Conservation (phyloP, 768 basidiomycete genomes). For the Suillus placidus region DNA sequence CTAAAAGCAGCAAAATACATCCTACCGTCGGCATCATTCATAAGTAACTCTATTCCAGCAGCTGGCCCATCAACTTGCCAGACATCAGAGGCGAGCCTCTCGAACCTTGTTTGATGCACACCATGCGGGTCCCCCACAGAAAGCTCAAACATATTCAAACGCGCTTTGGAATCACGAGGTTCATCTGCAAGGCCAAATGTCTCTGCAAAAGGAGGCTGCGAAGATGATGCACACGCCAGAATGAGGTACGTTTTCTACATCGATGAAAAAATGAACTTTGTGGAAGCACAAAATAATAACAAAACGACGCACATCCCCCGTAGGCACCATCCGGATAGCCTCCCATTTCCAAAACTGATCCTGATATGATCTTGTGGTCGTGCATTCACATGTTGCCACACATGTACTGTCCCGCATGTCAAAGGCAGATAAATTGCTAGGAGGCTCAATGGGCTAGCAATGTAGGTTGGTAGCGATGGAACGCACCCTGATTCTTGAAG, state of each 20-base stretch:
- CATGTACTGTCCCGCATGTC: slow-evolving; percentile 54
- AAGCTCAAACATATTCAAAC: slow-evolving; percentile 30
- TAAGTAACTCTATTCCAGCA: slow-evolving; percentile 46
- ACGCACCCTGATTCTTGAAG: slow-evolving; percentile 70
- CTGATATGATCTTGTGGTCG: slow-evolving; percentile 6
- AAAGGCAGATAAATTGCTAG: slow-evolving; percentile 57
- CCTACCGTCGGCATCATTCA: slow-evolving; percentile 51
- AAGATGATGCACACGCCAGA: slow-evolving; percentile 49
- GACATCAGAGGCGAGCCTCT: slow-evolving; percentile 45
- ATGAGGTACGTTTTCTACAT: slow-evolving; percentile 36
- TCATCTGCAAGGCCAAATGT: slow-evolving; percentile 24
- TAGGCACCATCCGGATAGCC: not conserved
- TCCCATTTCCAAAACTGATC: slow-evolving; percentile 23
- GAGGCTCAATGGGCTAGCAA: slow-evolving; percentile 11
- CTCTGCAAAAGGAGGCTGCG: slow-evolving; percentile 21
- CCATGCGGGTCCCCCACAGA: slow-evolving; percentile 24
- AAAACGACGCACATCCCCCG: not conserved
- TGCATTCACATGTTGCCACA: slow-evolving; percentile 26
- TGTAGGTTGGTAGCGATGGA: not conserved
- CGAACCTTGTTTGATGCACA: slow-evolving; percentile 35
- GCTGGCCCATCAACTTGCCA: slow-evolving; percentile 57
- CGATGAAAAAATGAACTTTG: not conserved
- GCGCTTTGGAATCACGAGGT: slow-evolving; percentile 10
- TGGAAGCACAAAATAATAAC: not conserved
- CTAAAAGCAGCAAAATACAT: slow-evolving; percentile 8